Percentiles rank a stretch among this genome's conserved stretches.
Evolutionary conservation across 257 asterid genomes (phyloP).

Genomic region (Lantana camara): DNA sequence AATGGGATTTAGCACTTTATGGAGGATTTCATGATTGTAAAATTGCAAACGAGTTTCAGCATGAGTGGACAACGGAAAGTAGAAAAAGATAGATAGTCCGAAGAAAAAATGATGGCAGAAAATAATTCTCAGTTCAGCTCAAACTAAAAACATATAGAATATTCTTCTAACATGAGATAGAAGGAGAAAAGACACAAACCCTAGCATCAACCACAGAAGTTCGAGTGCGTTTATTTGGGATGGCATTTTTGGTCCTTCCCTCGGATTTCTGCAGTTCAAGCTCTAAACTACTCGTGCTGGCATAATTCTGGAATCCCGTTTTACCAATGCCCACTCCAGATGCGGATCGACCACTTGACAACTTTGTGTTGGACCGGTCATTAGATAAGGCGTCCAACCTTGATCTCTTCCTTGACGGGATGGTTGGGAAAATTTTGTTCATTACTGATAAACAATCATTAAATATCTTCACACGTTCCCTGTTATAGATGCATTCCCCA

Average conservation of each 20-base stretch:
- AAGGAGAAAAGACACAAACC: constrained; percentile 45
- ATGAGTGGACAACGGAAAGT: neutral
- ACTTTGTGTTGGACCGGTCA: constrained; percentile 65
- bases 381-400: constrained; percentile 67
- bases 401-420: constrained; percentile 86
- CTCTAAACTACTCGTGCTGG: constrained; percentile 60
- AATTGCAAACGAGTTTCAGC: constrained; percentile 2
- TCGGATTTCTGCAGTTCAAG: constrained; percentile 71
- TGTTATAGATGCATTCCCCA: constrained; percentile 31
- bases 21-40: neutral
- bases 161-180: neutral
- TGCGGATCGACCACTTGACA: constrained; percentile 64
- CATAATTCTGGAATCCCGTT: constrained; percentile 73
- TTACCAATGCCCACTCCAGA: constrained; percentile 50
- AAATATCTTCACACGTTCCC: constrained; percentile 91
- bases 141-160: constrained; percentile 2
- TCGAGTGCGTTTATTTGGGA: constrained; percentile 90
- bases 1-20: constrained; percentile 8
- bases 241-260: constrained; percentile 60
- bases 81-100: neutral
- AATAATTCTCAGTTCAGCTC: neutral
- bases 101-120: neutral
- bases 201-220: constrained; percentile 77
- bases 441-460: constrained; percentile 77
- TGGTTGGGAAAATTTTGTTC: constrained; percentile 79